Evolutionary conservation across 202 grass and related monocot genomes (phyloP).

Genomic region (Hordeum pubiflorum): DNA sequence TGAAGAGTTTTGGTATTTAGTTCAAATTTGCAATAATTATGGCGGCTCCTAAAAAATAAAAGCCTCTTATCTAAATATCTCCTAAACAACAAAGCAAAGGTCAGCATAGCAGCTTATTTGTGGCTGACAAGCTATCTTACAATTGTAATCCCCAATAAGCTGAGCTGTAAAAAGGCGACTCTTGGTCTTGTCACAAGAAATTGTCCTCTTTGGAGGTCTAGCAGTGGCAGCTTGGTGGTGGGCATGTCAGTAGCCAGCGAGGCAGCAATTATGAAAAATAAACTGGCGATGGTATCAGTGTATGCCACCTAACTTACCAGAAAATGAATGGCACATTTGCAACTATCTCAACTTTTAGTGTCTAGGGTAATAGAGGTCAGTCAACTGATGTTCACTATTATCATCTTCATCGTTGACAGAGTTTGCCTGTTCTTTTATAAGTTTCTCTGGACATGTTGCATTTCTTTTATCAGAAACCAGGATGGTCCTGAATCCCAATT

Average conservation of each 20-base stretch:
- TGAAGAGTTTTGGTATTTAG: neutral
- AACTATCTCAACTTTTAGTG: neutral
- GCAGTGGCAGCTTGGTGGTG: too few relatives aligned
- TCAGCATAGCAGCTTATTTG: neutral
- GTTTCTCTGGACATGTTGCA: neutral
- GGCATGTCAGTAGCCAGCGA: too few relatives aligned
- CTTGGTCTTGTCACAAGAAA: too few relatives aligned
- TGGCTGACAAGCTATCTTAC: neutral
- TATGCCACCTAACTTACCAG: neutral
- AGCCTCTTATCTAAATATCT: neutral
- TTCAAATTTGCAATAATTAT: neutral
- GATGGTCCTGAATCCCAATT: neutral
- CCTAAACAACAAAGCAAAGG: neutral
- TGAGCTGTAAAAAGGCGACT: neutral
- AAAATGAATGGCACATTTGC: neutral
- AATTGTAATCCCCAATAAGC: neutral
- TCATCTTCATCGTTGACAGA: neutral
- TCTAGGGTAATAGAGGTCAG: neutral
- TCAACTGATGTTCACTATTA: neutral
- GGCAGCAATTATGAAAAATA: neutral
- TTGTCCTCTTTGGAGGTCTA: too few relatives aligned
- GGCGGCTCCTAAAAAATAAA: neutral
- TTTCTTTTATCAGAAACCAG: neutral
- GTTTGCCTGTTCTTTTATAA: neutral
- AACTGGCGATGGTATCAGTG: neutral